These are phyloP conservation scores for Daedaleopsis nitida DNA, from an alignment of 768 basidiomycete genomes.

Conservation along the genomic window DNA sequence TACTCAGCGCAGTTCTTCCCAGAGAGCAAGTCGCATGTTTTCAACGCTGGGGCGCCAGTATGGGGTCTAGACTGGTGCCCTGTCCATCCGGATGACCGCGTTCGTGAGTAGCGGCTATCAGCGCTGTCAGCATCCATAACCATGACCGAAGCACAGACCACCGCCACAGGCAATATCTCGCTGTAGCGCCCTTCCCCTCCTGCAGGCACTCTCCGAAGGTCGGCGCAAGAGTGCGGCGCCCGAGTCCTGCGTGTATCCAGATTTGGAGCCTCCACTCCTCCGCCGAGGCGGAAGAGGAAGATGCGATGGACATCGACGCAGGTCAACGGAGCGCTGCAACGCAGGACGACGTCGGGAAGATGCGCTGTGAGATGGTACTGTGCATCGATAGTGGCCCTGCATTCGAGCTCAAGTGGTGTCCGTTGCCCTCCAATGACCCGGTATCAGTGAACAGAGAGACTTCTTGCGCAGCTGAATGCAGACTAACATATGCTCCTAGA, in stretches of 20 bases:
- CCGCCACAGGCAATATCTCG: conserved; percentile 75
- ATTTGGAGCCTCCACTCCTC: conserved; percentile 68
- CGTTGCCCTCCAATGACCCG: conserved; percentile 75
- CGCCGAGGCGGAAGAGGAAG: neutral
- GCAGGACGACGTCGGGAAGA: conserved; percentile 42
- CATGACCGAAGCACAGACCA: conserved; percentile 40
- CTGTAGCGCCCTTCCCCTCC: conserved; percentile 75
- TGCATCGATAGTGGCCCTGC: conserved; percentile 83
- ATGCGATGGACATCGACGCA: conserved; percentile 15
- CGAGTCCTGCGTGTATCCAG: conserved; percentile 73
- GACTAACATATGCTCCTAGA: no score
- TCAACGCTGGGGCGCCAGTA: conserved; percentile 89
- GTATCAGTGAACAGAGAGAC: conserved; percentile 36
- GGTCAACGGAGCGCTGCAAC: neutral
- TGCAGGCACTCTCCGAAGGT: conserved; percentile 64
- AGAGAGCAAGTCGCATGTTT: conserved; percentile 64
- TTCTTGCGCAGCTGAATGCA: neutral
- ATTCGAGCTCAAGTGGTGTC: conserved; percentile 90
- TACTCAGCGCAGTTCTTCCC: conserved; percentile 60
- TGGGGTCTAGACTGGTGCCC: conserved; percentile 97
- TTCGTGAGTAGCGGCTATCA: conserved; percentile 40
- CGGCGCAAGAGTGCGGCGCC: conserved; percentile 57
- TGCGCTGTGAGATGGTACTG: conserved; percentile 82
- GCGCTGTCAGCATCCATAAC: neutral
- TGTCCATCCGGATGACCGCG: conserved; percentile 57